A percentile compares a stretch with the other conserved stretches of the same genome.
These are phyloP conservation scores for Buddleja alternifolia DNA, from an alignment of 257 asterid genomes.

Conservation along the genomic window DNA sequence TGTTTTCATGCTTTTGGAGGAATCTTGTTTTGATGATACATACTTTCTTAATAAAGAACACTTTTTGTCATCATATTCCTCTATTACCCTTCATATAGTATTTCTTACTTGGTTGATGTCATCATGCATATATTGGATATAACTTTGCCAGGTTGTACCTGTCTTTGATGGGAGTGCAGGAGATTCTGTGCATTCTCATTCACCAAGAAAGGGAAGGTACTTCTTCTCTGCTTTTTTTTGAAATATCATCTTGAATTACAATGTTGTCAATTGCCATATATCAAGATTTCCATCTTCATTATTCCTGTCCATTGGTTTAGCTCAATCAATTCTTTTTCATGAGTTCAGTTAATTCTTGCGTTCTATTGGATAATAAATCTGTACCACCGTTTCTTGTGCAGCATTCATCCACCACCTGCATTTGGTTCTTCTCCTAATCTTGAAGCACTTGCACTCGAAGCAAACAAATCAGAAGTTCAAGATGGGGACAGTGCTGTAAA, in stretches of 20 bases:
- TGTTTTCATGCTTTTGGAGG: slow-evolving; percentile 6
- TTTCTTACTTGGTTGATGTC: slow-evolving; percentile 27
- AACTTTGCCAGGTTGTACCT: slow-evolving; percentile 65
- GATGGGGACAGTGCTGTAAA: slow-evolving; percentile 51
- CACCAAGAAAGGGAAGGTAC: slow-evolving; percentile 64
- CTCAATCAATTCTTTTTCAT: neutral
- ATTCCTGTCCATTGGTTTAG: slow-evolving; percentile 11
- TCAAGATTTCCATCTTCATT: slow-evolving; percentile 8
- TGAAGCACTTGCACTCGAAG: slow-evolving; percentile 89
- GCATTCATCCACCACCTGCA: slow-evolving; percentile 98
- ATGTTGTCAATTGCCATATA: slow-evolving; percentile 24
- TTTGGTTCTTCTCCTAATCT: slow-evolving; percentile 99
- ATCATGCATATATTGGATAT: slow-evolving; percentile 28
- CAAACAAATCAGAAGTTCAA: slow-evolving; percentile 61
- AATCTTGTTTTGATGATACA: neutral
- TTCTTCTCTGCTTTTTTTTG: neutral
- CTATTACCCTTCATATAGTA: slow-evolving; percentile 19
- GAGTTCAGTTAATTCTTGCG: slow-evolving; percentile 13
- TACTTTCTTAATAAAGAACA: neutral
- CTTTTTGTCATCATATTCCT: neutral
- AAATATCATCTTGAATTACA: neutral
- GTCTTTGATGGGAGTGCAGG: slow-evolving; percentile 56
- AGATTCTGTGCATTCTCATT: slow-evolving; percentile 53
- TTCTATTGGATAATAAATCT: slow-evolving; percentile 26
- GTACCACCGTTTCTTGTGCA: slow-evolving; percentile 38